Conservation (phyloP, 345 rosid species). For the Eucalyptus sp. region DNA sequence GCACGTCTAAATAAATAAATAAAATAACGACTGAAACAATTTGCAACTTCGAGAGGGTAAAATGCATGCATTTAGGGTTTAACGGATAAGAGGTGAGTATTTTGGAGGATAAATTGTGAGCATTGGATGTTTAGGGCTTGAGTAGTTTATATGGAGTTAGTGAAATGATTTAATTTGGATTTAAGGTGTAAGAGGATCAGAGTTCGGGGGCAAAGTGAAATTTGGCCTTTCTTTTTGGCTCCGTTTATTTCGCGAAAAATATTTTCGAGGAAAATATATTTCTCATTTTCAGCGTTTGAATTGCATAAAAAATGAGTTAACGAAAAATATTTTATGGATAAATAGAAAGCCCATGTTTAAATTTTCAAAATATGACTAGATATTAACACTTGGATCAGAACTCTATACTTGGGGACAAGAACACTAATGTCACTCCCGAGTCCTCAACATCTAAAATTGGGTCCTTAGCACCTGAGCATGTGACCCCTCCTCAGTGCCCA, state of each 20-base stretch:
- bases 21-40: not conserved
- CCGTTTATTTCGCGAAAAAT: fast-evolving
- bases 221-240: not conserved
- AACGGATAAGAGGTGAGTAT: not conserved
- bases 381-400: too few relatives aligned
- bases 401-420: too few relatives aligned
- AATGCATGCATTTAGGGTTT: not conserved
- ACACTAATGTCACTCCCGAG: too few relatives aligned
- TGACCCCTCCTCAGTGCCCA: too few relatives aligned
- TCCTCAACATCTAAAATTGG: too few relatives aligned
- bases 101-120: not conserved
- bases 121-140: not conserved
- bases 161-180: not conserved
- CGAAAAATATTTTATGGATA: too few relatives aligned
- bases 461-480: fast-evolving
- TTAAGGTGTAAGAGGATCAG: not conserved
- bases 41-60: not conserved
- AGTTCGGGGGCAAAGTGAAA: not conserved
- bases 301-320: too few relatives aligned
- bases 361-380: too few relatives aligned
- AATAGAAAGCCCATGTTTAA: too few relatives aligned
- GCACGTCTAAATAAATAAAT: not conserved
- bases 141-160: not conserved
- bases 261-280: too few relatives aligned
- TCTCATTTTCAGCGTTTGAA: too few relatives aligned